These are phyloP conservation scores for Calamus simplicifolius DNA, from an alignment of 176 grass and related monocot species.

Conservation along the genomic window DNA sequence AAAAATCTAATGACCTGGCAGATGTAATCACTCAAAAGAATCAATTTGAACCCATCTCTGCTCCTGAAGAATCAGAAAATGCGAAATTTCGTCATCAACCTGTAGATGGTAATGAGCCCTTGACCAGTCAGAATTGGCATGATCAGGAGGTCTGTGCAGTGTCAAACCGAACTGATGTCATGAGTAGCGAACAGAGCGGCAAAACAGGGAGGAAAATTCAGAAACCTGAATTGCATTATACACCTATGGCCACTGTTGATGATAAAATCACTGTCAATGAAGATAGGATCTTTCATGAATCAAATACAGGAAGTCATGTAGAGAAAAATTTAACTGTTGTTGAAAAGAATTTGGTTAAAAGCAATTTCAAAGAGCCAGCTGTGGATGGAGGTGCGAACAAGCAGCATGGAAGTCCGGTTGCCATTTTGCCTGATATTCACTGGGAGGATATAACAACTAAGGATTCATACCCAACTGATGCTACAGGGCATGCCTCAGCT, in stretches of 20 bases:
- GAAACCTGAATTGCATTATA: conserved; percentile 1
- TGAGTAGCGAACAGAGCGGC: neutral
- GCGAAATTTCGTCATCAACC: conserved; percentile 16
- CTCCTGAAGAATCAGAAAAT: conserved; percentile 23
- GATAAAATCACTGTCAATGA: conserved; percentile 21
- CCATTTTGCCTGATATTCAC: conserved; percentile 33
- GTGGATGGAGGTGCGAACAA: conserved; percentile 24
- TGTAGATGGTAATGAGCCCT: conserved; percentile 3
- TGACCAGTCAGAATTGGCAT: neutral
- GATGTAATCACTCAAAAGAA: conserved; percentile 18
- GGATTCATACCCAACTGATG: conserved; percentile 12
- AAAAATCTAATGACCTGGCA: conserved; percentile 36
- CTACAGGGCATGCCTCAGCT: conserved; percentile 20
- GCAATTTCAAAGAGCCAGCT: conserved; percentile 28
- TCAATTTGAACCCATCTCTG: conserved; percentile 18
- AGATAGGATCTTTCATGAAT: conserved; percentile 34
- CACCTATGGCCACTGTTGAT: neutral
- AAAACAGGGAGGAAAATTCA: conserved; percentile 7
- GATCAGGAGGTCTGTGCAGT: neutral
- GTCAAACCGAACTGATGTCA: conserved; percentile 14
- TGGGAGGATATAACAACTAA: conserved; percentile 24
- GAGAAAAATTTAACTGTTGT: conserved; percentile 25
- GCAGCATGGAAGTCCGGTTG: conserved; percentile 17
- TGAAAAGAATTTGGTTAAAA: conserved; percentile 31
- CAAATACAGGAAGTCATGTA: conserved; percentile 9